Base-by-base conservation (phyloP, 1,284 basidiomycete species). In the Cryptococcus neoformans region DNA sequence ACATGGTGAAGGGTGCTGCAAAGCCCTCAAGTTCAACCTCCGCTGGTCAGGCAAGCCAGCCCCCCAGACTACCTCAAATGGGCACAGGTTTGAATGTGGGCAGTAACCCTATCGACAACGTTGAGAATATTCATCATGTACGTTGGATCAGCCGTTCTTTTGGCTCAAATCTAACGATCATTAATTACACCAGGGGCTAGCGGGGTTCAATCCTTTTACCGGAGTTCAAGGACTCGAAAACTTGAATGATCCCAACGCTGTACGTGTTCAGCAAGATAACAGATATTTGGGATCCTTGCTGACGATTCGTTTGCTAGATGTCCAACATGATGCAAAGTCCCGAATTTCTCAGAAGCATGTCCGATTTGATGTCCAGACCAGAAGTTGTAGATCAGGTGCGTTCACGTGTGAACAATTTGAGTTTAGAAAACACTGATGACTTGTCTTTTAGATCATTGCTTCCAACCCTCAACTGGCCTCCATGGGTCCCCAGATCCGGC, bases 1-100 rank as follows among this genome's bases (percentile, higher is more conserved):
- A 94, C 73, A 92, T 95, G 88, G 92, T 95, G 66, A 95, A 94
- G 76, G 89, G 90, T 45, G 86, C 84, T 2, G 81, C 86, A 9
- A 84, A 87, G 37, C 21, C 21, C 21, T 21, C 21, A 21, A 21
- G 21, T 21, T 21, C 21, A 21, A 21, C 21, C 21, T 21, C 21
- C 21, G 21, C 21, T 21, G 21, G 21, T 21, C 21, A 21, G 21
- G 21, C 21, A 21, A 21, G 21, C 21, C 21, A 21, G 21, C 21
- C 21, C 47, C 65, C 64, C 36, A 85, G 82, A 61, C 80, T 88
- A 34, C 89, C 85, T 49, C 81, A 81, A 35, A 92, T 89, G 90
- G 89, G 89, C 66, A 82, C 89, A 0, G 90, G 90, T 3, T 87
- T 91, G 79, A 90, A 89, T 45, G 67, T 70, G 36, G 67, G 64